phyloP scores from a whole-genome alignment of 805 yeast species.

The Yarrowia sp. region DNA sequence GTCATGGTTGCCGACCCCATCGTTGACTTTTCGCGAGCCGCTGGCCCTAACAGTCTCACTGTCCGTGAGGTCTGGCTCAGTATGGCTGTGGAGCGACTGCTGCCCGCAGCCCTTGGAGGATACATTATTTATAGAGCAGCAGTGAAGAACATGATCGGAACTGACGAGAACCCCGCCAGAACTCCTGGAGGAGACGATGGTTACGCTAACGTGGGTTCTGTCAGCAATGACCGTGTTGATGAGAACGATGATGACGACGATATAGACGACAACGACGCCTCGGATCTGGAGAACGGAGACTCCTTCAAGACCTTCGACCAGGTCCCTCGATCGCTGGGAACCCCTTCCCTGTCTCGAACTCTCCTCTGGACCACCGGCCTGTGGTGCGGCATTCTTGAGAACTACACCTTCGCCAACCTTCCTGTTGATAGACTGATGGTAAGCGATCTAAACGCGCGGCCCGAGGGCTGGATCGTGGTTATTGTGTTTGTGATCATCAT shows the following conservation, averaged over 20 bases:
- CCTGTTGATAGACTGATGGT: conserved; percentile 83
- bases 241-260: neutral
- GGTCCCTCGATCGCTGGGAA: neutral
- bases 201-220: neutral
- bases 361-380: conserved; percentile 73
- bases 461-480: conserved; percentile 59
- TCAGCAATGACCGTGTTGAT: neutral
- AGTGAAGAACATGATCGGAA: conserved; percentile 42
- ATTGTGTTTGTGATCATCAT: conserved; percentile 49
- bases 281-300: neutral
- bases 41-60: neutral
- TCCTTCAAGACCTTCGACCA: neutral
- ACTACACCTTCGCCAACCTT: conserved; percentile 80
- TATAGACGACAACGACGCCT: neutral
- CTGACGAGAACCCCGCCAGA: conserved; percentile 25
- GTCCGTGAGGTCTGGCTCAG: conserved; percentile 4
- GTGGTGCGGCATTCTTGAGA: conserved; percentile 83
- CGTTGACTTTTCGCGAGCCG: neutral
- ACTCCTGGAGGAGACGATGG: neutral
- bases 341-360: conserved; percentile 38
- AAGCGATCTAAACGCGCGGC: conserved; percentile 66
- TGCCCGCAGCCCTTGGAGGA: conserved; percentile 71
- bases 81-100: conserved; percentile 65
- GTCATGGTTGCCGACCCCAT: conserved; percentile 79
- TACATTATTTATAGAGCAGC: conserved; percentile 58